Evolutionary conservation across 2,329 filamentous ascomycete species (phyloP), one percentile per base, ranked within the genome.

Genomic region (Stagonosporopsis cucurbitacearum): DNA sequence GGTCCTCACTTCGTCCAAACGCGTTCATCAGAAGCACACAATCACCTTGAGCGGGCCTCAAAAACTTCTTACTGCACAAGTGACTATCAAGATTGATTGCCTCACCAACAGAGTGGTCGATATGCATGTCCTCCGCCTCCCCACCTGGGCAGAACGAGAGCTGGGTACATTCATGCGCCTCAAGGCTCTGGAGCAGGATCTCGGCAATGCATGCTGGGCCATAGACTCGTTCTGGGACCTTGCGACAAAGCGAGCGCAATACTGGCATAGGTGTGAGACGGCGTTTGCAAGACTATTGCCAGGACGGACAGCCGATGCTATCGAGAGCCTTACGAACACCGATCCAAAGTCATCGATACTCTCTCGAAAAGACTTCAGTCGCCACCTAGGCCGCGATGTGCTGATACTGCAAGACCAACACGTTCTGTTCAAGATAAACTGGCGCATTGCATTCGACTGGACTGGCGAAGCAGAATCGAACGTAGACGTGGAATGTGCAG

Each of bases 361-460:
- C 6, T 72, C 73, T 5, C 77, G 77, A 32, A 78, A 74, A 0
- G 81, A 86, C 6, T 57, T 90, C 11, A 67, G 85, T 1, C 79
- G 81, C 0, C 80, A 74, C 57, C 60, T 78, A 2, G 75, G 74
- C 60, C 63, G 70, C 17, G 25, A 70, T 13, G 50, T 62, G 2
- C 63, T 64, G 48, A 66, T 46, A 59, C 63, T 76, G 50, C 73
- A 44, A 70, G 71, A 76, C 0, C 68, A 71, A 1, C 57, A 75
- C 9, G 77, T 82, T 2, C 70, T 78, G 11, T 51, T 87, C 4
- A 80, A 84, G 23, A 75, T 91, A 1, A 78, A 81, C 53, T 91
- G 88, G 88, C 78, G 74, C 42, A 86, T 89, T 39, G 74, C 75
- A 2, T 89, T 91, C 65, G 88, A 91, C 71, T 91, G 88, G 88